Evolutionary conservation across 208 protist genomes (phyloP).

Genomic region (Acanthamoeba royreba): DNA sequence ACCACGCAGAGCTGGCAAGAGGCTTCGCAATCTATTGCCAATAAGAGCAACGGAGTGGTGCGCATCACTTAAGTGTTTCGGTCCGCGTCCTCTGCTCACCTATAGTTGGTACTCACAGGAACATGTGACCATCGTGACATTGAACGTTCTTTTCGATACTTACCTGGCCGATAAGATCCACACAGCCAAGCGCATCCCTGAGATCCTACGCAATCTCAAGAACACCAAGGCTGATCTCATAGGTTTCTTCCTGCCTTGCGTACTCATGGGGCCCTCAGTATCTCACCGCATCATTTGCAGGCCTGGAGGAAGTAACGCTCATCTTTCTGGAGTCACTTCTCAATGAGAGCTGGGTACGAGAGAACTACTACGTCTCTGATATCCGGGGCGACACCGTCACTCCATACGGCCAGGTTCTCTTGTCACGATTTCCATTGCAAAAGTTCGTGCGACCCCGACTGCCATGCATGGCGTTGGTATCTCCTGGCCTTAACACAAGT

Average conservation of each 20-base stretch:
- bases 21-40: neutral
- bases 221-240: slow-evolving; percentile 35
- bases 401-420: slow-evolving; percentile 35
- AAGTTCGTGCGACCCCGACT: neutral
- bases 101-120: neutral
- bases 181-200: slow-evolving; percentile 4
- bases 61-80: neutral
- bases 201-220: neutral
- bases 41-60: slow-evolving; percentile 3
- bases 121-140: neutral
- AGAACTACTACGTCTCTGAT: slow-evolving; percentile 36
- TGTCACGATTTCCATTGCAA: slow-evolving; percentile 3
- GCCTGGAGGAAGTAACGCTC: slow-evolving; percentile 25
- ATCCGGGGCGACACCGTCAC: neutral
- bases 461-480: neutral
- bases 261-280: neutral
- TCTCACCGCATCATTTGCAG: neutral
- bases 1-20: neutral
- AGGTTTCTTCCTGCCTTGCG: neutral
- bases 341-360: neutral
- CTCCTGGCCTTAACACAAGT: no score
- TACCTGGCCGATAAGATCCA: slow-evolving; percentile 14
- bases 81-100: no score
- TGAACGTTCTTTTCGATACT: slow-evolving; percentile 36
- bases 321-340: slow-evolving; percentile 10